These are phyloP conservation scores for Candida coquimbonensis DNA, from an alignment of 805 yeast genomes.

Conservation along the genomic window DNA sequence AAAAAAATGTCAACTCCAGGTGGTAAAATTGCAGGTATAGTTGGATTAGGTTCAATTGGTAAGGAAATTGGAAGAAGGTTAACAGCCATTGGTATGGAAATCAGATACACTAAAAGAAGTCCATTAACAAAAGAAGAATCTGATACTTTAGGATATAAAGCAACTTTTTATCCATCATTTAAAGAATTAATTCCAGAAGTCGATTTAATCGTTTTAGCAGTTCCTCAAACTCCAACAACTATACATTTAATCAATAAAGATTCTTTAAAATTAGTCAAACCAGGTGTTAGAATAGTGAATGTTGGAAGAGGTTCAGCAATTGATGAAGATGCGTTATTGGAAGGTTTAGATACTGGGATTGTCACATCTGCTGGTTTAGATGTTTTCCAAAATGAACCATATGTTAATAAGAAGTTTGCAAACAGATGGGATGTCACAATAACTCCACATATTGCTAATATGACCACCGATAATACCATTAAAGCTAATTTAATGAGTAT, in stretches of 20 bases:
- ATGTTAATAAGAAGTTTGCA: slow-evolving; percentile 40
- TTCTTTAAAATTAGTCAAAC: slow-evolving; percentile 39
- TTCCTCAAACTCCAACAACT: slow-evolving; percentile 60
- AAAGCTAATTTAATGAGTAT: slow-evolving; percentile 43
- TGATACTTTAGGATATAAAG: slow-evolving; percentile 38
- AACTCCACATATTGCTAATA: slow-evolving; percentile 68
- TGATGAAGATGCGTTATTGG: slow-evolving; percentile 58
- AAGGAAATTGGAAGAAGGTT: slow-evolving; percentile 53
- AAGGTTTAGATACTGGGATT: slow-evolving; percentile 52
- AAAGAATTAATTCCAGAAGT: slow-evolving; percentile 32
- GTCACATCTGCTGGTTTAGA: slow-evolving; percentile 66
- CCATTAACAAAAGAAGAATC: slow-evolving; percentile 29
- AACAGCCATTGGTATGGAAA: slow-evolving; percentile 52
- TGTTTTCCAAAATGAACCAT: slow-evolving; percentile 62
- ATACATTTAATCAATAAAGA: slow-evolving; percentile 43
- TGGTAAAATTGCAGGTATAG: slow-evolving; percentile 52
- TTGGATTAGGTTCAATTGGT: slow-evolving; percentile 78
- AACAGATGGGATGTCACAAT: slow-evolving; percentile 56
- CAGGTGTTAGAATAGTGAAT: slow-evolving; percentile 58
- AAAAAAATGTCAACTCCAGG: slow-evolving; percentile 43
- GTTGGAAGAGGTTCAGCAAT: slow-evolving; percentile 71
- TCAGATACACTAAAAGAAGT: slow-evolving; percentile 55
- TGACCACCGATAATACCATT: slow-evolving; percentile 45
- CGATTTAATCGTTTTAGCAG: slow-evolving; percentile 58
- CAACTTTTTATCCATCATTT: slow-evolving; percentile 38